A percentile compares a stretch with the other conserved stretches of the same genome.
These are phyloP conservation scores for Aspergillus sp. DNA, from an alignment of 2,329 filamentous ascomycete genomes.

Conservation along the genomic window DNA sequence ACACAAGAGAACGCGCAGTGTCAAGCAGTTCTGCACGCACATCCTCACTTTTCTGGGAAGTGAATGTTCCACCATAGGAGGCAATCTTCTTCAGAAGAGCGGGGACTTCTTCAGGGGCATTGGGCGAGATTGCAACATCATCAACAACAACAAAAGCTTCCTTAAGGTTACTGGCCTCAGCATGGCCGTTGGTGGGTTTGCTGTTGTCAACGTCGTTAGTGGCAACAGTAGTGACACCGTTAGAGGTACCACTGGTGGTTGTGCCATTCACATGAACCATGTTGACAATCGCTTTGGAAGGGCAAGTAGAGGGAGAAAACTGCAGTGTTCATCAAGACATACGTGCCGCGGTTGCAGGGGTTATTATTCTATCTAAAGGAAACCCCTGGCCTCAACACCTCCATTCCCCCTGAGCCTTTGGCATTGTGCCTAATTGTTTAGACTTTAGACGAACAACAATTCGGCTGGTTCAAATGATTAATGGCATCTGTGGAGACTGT, in stretches of 20 bases:
- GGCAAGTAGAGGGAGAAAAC: background rate
- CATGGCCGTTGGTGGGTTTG: background rate
- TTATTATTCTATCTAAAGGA: too few relatives aligned
- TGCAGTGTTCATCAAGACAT: too few relatives aligned
- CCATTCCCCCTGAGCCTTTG: too few relatives aligned
- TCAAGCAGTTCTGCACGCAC: slow-evolving; percentile 15
- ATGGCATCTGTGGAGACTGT: too few relatives aligned
- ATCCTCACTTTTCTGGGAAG: slow-evolving; percentile 5
- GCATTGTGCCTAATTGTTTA: too few relatives aligned
- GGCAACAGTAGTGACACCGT: background rate
- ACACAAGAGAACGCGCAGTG: slow-evolving; percentile 15
- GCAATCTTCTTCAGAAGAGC: slow-evolving; percentile 11
- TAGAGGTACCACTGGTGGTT: background rate
- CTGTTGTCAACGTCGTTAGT: background rate
- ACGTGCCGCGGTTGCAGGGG: too few relatives aligned
- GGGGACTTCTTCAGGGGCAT: slow-evolving; percentile 10
- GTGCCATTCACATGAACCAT: background rate
- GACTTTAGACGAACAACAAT: too few relatives aligned
- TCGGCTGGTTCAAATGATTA: too few relatives aligned
- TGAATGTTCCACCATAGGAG: slow-evolving; percentile 8
- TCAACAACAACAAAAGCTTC: slow-evolving; percentile 12
- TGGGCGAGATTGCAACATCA: slow-evolving; percentile 12
- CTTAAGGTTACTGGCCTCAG: background rate
- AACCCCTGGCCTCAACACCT: too few relatives aligned
- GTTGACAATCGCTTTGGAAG: background rate